phyloP scores from a whole-genome alignment of 345 rosid species.

The Trapa bicornis region DNA sequence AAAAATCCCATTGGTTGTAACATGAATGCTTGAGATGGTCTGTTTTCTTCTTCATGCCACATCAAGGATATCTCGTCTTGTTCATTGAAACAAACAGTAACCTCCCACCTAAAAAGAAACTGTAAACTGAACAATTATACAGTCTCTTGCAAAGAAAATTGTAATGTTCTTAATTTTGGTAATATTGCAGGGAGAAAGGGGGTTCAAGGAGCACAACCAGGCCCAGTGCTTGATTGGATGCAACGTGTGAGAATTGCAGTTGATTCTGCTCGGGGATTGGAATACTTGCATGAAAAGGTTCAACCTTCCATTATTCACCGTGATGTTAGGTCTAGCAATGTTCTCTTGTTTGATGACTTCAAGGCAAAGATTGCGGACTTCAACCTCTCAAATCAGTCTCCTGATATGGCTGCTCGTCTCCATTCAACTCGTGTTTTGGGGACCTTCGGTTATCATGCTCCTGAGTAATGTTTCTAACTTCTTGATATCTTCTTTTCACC shows the following conservation, averaged over 20 bases:
- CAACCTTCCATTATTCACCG: constrained; percentile 34
- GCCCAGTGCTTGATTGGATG: constrained; percentile 41
- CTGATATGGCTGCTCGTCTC: constrained; percentile 48
- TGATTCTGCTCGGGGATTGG: constrained; percentile 38
- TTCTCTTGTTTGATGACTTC: constrained; percentile 32
- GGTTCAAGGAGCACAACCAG: constrained; percentile 48
- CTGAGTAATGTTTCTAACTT: constrained; percentile 25
- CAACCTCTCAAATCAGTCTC: constrained; percentile 40
- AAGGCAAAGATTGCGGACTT: constrained; percentile 44
- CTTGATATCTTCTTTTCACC: background rate
- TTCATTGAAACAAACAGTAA: background rate
- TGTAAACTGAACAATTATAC: background rate
- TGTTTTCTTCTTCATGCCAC: background rate
- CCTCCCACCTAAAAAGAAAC: background rate
- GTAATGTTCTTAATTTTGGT: background rate
- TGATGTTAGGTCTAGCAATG: constrained; percentile 43
- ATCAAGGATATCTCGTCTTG: background rate
- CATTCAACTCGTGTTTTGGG: constrained; percentile 45
- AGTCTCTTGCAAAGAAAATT: background rate
- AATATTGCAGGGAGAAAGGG: constrained; percentile 31
- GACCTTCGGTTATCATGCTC: constrained; percentile 45
- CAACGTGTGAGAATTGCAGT: constrained; percentile 38
- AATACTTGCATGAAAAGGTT: constrained; percentile 35
- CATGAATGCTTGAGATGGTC: background rate
- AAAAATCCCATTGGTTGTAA: background rate